Evolutionary conservation across 1,284 basidiomycete genomes (phyloP).

Genomic region (Ceratobasidium theobromae): DNA sequence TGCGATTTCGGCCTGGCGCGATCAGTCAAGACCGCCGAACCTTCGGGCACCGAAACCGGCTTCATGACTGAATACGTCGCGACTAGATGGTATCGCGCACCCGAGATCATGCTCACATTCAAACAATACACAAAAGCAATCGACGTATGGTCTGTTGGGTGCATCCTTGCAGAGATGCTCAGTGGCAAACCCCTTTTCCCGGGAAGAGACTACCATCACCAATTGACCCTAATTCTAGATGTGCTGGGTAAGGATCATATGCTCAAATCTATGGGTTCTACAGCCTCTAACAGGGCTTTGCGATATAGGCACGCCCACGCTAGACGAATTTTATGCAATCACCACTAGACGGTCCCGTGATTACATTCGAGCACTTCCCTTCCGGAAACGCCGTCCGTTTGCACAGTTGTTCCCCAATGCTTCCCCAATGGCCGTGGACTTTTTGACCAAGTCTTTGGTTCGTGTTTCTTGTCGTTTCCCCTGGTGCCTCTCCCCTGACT

Average conservation of each 20-base stretch:
- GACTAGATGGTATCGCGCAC: conserved; percentile 83
- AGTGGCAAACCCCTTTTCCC: conserved; percentile 93
- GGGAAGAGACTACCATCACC: conserved; percentile 95
- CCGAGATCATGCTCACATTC: conserved; percentile 96
- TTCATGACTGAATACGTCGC: conserved; percentile 97
- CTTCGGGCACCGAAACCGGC: conserved; percentile 79
- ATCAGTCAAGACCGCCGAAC: conserved; percentile 81
- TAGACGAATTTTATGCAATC: conserved; percentile 91
- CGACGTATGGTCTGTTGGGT: conserved; percentile 95
- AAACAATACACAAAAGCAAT: conserved; percentile 95
- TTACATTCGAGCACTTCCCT: conserved; percentile 86
- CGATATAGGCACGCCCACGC: conserved; percentile 62
- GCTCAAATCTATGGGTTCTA: neutral
- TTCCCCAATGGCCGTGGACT: conserved; percentile 82
- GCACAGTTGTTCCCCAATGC: conserved; percentile 84
- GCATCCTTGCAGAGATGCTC: conserved; percentile 96
- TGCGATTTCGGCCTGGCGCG: conserved; percentile 87
- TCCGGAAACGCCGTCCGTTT: conserved; percentile 81
- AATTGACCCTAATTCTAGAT: conserved; percentile 86
- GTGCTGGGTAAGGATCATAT: conserved; percentile 61
- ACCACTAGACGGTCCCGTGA: conserved; percentile 82
- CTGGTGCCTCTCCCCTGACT: neutral
- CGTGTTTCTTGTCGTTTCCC: conserved; percentile 43
- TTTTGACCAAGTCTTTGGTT: conserved; percentile 86
- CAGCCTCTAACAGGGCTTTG: neutral